Percentiles rank a stretch among this genome's conserved stretches.
These are phyloP conservation scores for Mortierella hygrophila DNA, from an alignment of 192 early-diverging fungal species.

Conservation along the genomic window DNA sequence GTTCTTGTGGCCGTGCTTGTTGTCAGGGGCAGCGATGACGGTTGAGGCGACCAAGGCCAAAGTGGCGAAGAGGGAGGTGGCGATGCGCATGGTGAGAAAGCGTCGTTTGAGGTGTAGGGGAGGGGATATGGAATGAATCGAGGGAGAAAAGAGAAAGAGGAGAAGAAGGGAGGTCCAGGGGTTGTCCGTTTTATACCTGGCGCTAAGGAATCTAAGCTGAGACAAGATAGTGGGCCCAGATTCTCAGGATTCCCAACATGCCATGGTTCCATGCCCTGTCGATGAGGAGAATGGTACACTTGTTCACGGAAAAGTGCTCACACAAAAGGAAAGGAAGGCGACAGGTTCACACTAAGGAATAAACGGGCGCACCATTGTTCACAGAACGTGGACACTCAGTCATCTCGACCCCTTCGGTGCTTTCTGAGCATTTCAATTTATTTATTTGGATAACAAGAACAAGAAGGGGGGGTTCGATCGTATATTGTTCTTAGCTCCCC, in stretches of 20 bases:
- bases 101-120: not conserved
- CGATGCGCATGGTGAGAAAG: conserved; percentile 6
- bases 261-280: not conserved
- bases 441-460: not conserved
- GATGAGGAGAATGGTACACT: not conserved
- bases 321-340: not conserved
- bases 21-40: conserved; percentile 31
- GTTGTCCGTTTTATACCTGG: not conserved
- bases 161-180: not conserved
- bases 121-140: not conserved
- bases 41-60: conserved; percentile 40
- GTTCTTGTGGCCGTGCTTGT: conserved; percentile 21
- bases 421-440: not conserved
- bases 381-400: not conserved
- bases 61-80: conserved; percentile 21
- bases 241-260: not conserved
- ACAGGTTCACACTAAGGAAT: not conserved
- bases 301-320: not conserved
- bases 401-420: not conserved
- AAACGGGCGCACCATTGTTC: not conserved
- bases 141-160: not conserved
- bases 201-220: not conserved
- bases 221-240: not conserved
- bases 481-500: not conserved
- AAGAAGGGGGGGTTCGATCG: not conserved